Conservation (phyloP, 164 flowering plant species). For the Vitis cinerea region DNA sequence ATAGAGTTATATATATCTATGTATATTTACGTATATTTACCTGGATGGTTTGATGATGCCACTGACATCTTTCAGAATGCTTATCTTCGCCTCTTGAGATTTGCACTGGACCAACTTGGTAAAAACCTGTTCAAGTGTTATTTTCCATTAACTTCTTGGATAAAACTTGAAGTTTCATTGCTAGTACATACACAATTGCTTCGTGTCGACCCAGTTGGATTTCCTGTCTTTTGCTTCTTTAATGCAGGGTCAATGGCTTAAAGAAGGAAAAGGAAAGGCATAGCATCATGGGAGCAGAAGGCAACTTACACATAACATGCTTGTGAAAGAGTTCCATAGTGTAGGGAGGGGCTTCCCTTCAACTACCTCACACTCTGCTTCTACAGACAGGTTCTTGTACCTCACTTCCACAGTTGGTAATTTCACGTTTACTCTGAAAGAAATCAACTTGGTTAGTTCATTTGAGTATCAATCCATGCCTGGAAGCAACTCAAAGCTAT, state of each 20-base stretch:
- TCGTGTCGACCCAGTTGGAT: background rate
- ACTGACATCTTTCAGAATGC: slow-evolving; percentile 48
- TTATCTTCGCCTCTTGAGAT: slow-evolving; percentile 36
- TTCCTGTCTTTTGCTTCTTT: background rate
- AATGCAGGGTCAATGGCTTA: too few species aligned
- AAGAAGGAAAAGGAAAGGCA: background rate
- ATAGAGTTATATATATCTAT: background rate
- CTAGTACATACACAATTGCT: background rate
- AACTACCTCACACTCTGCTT: slow-evolving; percentile 58
- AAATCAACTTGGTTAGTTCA: background rate
- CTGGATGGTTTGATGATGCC: slow-evolving; percentile 67
- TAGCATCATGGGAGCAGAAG: background rate
- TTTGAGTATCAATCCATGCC: background rate
- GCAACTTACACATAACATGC: slow-evolving; percentile 39
- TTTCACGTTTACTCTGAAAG: slow-evolving; percentile 47
- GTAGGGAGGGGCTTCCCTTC: slow-evolving; percentile 71
- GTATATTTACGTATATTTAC: slow-evolving; percentile 11
- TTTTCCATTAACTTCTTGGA: background rate
- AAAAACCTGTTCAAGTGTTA: slow-evolving; percentile 24
- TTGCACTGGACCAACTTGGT: slow-evolving; percentile 19
- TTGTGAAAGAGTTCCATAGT: slow-evolving; percentile 55
- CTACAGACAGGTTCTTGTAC: slow-evolving; percentile 44
- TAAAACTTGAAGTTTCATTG: background rate
- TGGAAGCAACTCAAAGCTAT: background rate
- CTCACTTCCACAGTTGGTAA: slow-evolving; percentile 59